Evolutionary conservation across 306 rosid species (phyloP), one percentile per base, ranked within the genome.

Genomic region (Ammopiptanthus mongolicus): DNA sequence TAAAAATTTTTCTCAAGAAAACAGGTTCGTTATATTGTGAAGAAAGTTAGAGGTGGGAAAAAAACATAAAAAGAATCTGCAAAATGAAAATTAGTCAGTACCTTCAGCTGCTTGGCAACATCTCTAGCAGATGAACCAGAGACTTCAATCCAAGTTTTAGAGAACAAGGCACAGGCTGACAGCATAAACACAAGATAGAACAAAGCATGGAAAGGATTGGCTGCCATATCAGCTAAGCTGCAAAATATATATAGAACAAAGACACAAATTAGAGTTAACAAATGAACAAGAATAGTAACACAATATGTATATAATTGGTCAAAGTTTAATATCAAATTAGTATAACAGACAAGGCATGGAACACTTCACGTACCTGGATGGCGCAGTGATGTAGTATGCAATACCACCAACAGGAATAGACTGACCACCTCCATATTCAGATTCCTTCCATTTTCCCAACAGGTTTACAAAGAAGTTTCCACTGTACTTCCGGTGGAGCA

Each of bases 141-240:
- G 69, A 93, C 98, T 87, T 93, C 97, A 76, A 93, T 93, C 98
- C 98, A 93, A 21, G 97, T 91, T 82, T 93, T 93, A 3, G 98
- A 93, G 89, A 93, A 91, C 71, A 91, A 79, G 36, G 98, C 98
- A 68, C 98, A 93, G 0, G 97, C 98, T 7, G 97, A 79, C 74
- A 93, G 80, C 98, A 93, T 91, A 78, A 93, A 93, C n/a, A 88
- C 87, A 6, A 93, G 84, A 83, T 93, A 93, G 87, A 93, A 91
- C 79, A 93, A 55, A 0, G 97, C 97, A 65, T 93, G 98, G 85
- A 87, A 93, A 34, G 98, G 98, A 80, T 93, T 93, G 81, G 98
- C 97, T 4, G 98, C 97, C 91, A 93, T 93, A 78, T 93, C 97
- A 80, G 97, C 98, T 65, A 93, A 85, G 91, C 98, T 93, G 93